Evolutionary conservation across 805 yeast genomes (phyloP), one percentile per base, ranked within the genome.

Genomic region (Suhomyces kilbournensis): DNA sequence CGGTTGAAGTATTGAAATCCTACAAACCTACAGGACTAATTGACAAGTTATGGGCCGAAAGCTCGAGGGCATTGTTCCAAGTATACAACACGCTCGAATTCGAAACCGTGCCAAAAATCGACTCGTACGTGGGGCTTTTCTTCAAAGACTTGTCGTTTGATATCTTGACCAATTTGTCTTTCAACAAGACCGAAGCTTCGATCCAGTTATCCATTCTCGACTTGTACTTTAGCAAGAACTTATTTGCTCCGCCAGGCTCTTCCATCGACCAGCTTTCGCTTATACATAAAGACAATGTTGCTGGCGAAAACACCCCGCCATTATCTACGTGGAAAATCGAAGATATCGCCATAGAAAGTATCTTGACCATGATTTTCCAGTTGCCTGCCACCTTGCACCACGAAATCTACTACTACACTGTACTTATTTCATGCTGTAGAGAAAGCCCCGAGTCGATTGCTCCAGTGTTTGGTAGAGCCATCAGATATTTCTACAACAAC

Each of bases 381-480:
- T 75, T 93, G 48, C 96, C 97, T 3, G 61, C 70, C 2, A 74
- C 89, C 1, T 77, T 85, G 26, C 84, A 86, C 54, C 84, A 85
- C 19, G 80, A 74, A 54, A 86, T 91, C 26, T 94, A 91, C 68
- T 94, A 87, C 69, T 89, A 90, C 68, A 80, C 96, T 1, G 82
- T 92, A 9, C 75, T 94, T 54, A 90, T 91, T 28, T 92, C 92
- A 61, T 89, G 94, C 46, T 93, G 98, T 69, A 84, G 60, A 76
- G 90, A 77, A 85, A 93, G 59, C 47, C 78, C 79, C 5, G 77
- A 68, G 62, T 77, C 96, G 0, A 86, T 93, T 64, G 97, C 98
- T 1, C 97, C 97, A 7, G 96, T 92, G 1, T 83, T 94, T 64
- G 99, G 98, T 39, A 82, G 97, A 57, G 96, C 97, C 1, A 82